phyloP scores from a whole-genome alignment of 2,329 filamentous ascomycete genomes.

The Pseudopithomyces maydicus region DNA sequence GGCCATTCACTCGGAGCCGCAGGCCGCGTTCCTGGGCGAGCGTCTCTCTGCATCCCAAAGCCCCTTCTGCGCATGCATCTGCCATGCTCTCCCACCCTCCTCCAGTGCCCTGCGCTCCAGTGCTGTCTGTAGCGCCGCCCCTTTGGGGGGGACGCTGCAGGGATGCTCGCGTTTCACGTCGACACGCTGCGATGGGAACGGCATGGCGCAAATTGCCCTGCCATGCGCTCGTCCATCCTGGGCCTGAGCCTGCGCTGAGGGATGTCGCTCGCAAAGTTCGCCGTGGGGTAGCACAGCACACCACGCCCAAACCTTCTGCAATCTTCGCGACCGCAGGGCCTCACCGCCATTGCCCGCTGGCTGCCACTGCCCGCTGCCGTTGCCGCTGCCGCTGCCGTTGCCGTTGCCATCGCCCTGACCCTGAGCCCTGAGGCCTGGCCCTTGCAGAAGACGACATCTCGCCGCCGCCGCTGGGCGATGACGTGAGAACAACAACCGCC shows the following conservation, averaged over 20 bases:
- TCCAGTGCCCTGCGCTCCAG: neutral
- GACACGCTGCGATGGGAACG: neutral
- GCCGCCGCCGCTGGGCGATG: constrained; percentile 3
- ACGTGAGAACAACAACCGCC: neutral
- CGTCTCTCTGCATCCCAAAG: neutral
- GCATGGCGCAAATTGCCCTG: constrained; percentile 6
- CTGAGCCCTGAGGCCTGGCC: constrained; percentile 2
- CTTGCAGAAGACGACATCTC: constrained; percentile 1
- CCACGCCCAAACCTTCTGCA: neutral
- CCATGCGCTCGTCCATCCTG: constrained; percentile 1
- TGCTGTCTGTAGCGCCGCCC: neutral
- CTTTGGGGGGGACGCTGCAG: neutral
- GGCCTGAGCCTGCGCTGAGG: neutral
- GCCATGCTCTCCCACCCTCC: constrained; percentile 1
- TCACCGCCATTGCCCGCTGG: neutral
- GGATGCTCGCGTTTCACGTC: neutral
- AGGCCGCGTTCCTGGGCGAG: constrained; percentile 1
- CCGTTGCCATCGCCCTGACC: neutral
- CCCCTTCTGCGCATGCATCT: neutral
- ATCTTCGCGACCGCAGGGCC: neutral
- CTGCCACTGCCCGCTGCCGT: neutral
- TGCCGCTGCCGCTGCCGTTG: no score
- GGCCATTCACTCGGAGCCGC: neutral
- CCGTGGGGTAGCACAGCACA: neutral
- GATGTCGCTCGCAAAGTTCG: neutral